A percentile compares a stretch with the other conserved stretches of the same genome.
Conservation (phyloP, 805 yeast genomes). For the Wickerhamomyces bovis region DNA sequence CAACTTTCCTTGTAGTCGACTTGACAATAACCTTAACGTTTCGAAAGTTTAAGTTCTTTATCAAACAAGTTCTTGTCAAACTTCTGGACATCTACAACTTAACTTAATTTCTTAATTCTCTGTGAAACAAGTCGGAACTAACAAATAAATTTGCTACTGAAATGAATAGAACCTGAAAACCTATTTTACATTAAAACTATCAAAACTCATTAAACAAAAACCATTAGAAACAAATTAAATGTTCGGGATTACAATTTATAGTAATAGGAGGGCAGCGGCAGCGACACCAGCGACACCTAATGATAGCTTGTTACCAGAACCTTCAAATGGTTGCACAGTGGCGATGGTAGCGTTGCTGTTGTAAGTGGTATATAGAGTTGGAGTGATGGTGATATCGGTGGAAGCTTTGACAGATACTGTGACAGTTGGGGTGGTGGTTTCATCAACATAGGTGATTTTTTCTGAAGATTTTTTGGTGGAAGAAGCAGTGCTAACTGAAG, state of each 20-base stretch:
- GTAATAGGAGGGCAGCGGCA: conserved; percentile 24
- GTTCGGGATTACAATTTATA: conserved; percentile 1
- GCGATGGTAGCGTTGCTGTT: conserved; percentile 12
- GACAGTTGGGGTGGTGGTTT: conserved; percentile 32
- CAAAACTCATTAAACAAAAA: neutral
- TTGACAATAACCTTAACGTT: too few species aligned
- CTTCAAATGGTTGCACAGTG: conserved; percentile 16
- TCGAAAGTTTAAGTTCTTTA: too few species aligned
- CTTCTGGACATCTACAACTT: too few species aligned
- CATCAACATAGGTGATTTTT: conserved; percentile 33
- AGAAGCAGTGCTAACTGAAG: conserved; percentile 19
- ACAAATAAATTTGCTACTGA: too few species aligned
- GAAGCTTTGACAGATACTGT: conserved; percentile 37
- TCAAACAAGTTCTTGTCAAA: too few species aligned
- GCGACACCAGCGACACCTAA: conserved; percentile 22
- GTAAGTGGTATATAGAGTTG: conserved; percentile 32
- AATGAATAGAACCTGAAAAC: neutral
- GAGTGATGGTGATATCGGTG: conserved; percentile 31
- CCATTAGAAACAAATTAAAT: neutral
- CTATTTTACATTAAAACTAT: neutral
- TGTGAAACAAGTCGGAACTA: too few species aligned
- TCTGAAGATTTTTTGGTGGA: conserved; percentile 31
- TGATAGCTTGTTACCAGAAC: conserved; percentile 14
- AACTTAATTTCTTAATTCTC: too few species aligned
- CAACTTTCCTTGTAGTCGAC: too few species aligned